Conservation (phyloP, 495 filamentous ascomycete genomes). For the Hyaloscypha bicolor region DNA sequence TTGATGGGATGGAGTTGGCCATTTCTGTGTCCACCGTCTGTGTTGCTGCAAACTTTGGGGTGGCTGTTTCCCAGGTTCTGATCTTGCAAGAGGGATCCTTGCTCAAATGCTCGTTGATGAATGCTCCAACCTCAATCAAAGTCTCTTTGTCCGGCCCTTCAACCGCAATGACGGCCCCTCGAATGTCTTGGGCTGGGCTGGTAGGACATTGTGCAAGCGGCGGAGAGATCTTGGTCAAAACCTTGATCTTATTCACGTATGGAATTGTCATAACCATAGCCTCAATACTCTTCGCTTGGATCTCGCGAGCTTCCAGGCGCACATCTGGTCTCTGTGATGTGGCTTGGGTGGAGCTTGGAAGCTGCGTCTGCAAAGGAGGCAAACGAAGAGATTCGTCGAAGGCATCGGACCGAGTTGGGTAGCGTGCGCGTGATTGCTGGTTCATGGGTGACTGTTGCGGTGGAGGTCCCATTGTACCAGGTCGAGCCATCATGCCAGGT, state of each 20-base stretch:
- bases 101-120: conserved; percentile 62
- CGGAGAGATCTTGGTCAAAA: conserved; percentile 69
- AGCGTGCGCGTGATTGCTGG: conserved; percentile 28
- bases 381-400: conserved; percentile 36
- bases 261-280: conserved; percentile 76
- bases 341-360: conserved; percentile 27
- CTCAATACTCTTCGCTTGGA: conserved; percentile 53
- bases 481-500: conserved; percentile 38
- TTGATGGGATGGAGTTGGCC: conserved; percentile 9
- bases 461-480: conserved; percentile 33
- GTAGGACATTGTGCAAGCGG: conserved; percentile 54
- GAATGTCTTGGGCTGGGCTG: conserved; percentile 45
- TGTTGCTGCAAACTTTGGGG: neutral
- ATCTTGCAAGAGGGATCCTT: conserved; percentile 61
- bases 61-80: conserved; percentile 46
- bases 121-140: conserved; percentile 56
- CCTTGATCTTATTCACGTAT: conserved; percentile 68
- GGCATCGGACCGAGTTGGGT: conserved; percentile 44
- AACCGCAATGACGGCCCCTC: conserved; percentile 80
- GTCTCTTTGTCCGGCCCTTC: conserved; percentile 68
- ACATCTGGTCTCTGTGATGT: conserved; percentile 11
- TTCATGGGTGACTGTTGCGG: conserved; percentile 41
- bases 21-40: conserved; percentile 13
- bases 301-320: conserved; percentile 23
- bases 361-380: conserved; percentile 32